phyloP scores from a whole-genome alignment of 2,329 filamentous ascomycete species.

The Colletotrichum brevisporum region DNA sequence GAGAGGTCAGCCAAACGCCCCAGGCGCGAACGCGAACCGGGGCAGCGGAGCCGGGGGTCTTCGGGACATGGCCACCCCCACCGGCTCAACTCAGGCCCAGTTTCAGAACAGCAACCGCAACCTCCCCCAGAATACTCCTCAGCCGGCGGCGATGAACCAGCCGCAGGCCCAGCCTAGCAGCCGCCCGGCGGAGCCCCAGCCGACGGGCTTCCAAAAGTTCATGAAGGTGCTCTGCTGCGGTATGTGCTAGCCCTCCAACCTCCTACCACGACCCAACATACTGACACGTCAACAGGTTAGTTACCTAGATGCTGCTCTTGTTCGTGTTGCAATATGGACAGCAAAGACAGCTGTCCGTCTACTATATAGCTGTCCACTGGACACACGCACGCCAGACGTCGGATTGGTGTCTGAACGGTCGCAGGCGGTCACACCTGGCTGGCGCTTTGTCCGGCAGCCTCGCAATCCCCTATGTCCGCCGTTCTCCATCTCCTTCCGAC shows the following conservation, averaged over 20 bases:
- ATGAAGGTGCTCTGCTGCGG: slow-evolving; percentile 95
- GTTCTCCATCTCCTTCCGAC: slow-evolving; percentile 34
- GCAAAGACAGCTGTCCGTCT: slow-evolving; percentile 22
- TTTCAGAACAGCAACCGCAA: slow-evolving; percentile 97
- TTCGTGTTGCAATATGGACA: slow-evolving; percentile 33
- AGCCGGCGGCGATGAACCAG: slow-evolving; percentile 70
- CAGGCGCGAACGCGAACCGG: slow-evolving; percentile 81
- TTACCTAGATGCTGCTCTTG: slow-evolving; percentile 28
- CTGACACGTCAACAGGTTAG: slow-evolving; percentile 36
- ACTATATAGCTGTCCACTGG: slow-evolving; percentile 37
- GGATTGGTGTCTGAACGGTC: slow-evolving; percentile 33
- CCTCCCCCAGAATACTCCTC: slow-evolving; percentile 76
- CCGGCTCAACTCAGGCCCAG: slow-evolving; percentile 93
- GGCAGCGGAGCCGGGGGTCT: slow-evolving; percentile 80
- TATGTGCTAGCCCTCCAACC: slow-evolving; percentile 42
- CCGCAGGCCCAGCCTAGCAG: slow-evolving; percentile 67
- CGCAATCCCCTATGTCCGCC: slow-evolving; percentile 34
- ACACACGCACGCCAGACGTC: slow-evolving; percentile 33
- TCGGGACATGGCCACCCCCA: slow-evolving; percentile 84
- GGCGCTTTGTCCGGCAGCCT: slow-evolving; percentile 12
- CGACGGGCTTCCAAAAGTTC: slow-evolving; percentile 89
- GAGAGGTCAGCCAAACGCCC: slow-evolving; percentile 81
- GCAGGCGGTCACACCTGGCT: slow-evolving; percentile 35
- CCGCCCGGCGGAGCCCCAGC: slow-evolving; percentile 77
- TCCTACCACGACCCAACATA: too few relatives aligned